These are phyloP conservation scores for Colletotrichum cereale DNA, from an alignment of 2,329 filamentous ascomycete species.

Conservation along the genomic window DNA sequence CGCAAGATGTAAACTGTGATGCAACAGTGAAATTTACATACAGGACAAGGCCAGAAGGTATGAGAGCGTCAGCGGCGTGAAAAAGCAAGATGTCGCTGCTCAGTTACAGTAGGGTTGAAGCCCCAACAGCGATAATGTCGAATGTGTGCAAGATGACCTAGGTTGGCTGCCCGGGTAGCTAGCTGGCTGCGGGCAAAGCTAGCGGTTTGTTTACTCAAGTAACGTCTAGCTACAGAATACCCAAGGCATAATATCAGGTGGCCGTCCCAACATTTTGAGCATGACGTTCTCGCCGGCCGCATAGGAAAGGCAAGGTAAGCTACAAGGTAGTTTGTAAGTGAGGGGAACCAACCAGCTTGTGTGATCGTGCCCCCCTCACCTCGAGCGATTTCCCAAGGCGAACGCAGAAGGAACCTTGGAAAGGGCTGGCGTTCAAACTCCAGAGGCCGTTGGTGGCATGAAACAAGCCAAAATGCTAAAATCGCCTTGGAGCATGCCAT, in stretches of 20 bases:
- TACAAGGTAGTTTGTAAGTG: not conserved
- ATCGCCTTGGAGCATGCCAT: slow-evolving; percentile 25
- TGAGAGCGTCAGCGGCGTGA: slow-evolving; percentile 4
- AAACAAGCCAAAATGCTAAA: slow-evolving; percentile 33
- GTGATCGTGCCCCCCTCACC: slow-evolving; percentile 2
- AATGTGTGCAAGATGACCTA: not conserved
- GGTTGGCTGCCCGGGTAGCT: not conserved
- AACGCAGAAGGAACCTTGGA: not conserved
- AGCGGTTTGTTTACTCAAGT: not conserved
- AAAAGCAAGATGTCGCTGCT: not conserved
- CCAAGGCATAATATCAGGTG: not conserved
- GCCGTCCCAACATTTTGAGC: not conserved
- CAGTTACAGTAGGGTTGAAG: not conserved
- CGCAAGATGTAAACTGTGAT: not conserved
- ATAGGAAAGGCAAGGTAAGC: not conserved
- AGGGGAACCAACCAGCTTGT: slow-evolving; percentile 13
- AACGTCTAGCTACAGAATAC: not conserved
- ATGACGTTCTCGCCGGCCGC: not conserved
- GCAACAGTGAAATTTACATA: not conserved
- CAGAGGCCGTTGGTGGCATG: slow-evolving; percentile 30
- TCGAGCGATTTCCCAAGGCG: slow-evolving; percentile 2
- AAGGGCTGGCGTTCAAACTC: slow-evolving; percentile 6
- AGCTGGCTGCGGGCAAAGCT: not conserved
- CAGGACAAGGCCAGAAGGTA: slow-evolving; percentile 1
- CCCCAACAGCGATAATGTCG: not conserved